These are phyloP conservation scores for Mucor indicus DNA, from an alignment of 371 early-diverging fungal species.

Conservation along the genomic window DNA sequence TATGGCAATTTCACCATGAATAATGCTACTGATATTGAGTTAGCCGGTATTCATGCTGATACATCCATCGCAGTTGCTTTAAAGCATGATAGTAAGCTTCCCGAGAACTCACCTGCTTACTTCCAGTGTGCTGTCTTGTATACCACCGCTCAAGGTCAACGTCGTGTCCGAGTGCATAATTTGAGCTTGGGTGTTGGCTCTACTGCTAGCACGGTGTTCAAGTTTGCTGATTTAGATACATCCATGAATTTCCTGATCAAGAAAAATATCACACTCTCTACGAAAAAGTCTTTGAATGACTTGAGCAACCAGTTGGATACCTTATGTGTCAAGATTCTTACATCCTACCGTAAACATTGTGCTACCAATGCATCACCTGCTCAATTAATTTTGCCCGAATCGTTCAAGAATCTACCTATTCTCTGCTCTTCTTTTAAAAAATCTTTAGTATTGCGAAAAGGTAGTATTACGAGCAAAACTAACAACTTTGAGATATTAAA, in stretches of 20 bases:
- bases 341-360: slow-evolving; percentile 86
- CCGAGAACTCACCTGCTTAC: slow-evolving; percentile 74
- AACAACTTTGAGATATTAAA: background rate
- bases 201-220: slow-evolving; percentile 79
- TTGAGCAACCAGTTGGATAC: slow-evolving; percentile 80
- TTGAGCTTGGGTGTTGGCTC: slow-evolving; percentile 77
- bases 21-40: slow-evolving; percentile 88
- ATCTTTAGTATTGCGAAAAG: slow-evolving; percentile 68
- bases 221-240: slow-evolving; percentile 89
- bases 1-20: slow-evolving; percentile 93
- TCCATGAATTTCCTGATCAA: slow-evolving; percentile 84
- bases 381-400: slow-evolving; percentile 91
- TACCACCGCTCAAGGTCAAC: slow-evolving; percentile 83
- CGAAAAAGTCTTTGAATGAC: slow-evolving; percentile 59
- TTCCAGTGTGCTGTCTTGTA: slow-evolving; percentile 93
- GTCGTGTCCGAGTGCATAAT: slow-evolving; percentile 92
- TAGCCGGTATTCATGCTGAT: slow-evolving; percentile 84
- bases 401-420: slow-evolving; percentile 86
- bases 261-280: slow-evolving; percentile 68
- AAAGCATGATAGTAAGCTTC: slow-evolving; percentile 83
- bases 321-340: slow-evolving; percentile 78
- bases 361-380: slow-evolving; percentile 81
- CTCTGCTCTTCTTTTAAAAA: slow-evolving; percentile 81
- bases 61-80: slow-evolving; percentile 80
- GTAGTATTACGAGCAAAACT: slow-evolving; percentile 22